These are phyloP conservation scores for Aspergillus hortae DNA, from an alignment of 2,329 filamentous ascomycete genomes.

Conservation along the genomic window DNA sequence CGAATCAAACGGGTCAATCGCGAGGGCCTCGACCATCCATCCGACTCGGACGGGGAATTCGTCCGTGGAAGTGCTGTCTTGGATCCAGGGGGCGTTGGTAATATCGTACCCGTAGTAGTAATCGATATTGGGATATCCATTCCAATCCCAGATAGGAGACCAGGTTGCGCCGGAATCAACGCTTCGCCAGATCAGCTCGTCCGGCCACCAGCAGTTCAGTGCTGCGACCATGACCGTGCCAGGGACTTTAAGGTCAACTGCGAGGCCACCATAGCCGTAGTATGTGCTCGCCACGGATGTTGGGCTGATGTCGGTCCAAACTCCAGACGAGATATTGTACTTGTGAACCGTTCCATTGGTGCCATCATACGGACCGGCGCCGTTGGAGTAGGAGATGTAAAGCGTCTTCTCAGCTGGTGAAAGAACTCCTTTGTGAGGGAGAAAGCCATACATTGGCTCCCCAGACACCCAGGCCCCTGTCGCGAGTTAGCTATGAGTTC, in stretches of 20 bases:
- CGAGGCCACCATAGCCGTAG: constrained; percentile 56
- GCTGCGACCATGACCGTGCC: constrained; percentile 57
- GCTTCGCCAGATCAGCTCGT: constrained; percentile 55
- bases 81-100: constrained; percentile 53
- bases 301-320: constrained; percentile 58
- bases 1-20: constrained; percentile 57
- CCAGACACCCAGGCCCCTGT: constrained; percentile 37
- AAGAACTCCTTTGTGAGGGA: constrained; percentile 54
- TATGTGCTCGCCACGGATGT: constrained; percentile 46
- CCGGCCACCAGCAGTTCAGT: constrained; percentile 59
- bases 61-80: constrained; percentile 43
- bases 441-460: constrained; percentile 48
- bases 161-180: constrained; percentile 54
- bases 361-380: constrained; percentile 57
- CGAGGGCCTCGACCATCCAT: constrained; percentile 60
- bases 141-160: constrained; percentile 54
- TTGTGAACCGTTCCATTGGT: constrained; percentile 52
- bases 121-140: constrained; percentile 44
- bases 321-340: constrained; percentile 48
- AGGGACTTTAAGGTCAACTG: constrained; percentile 52
- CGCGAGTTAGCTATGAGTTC: neutral
- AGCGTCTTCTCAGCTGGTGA: constrained; percentile 51
- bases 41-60: constrained; percentile 38
- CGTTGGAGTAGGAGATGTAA: constrained; percentile 55
- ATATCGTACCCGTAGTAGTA: constrained; percentile 48